Evolutionary conservation across 495 filamentous ascomycete genomes (phyloP).

Genomic region (Tuber indicum): DNA sequence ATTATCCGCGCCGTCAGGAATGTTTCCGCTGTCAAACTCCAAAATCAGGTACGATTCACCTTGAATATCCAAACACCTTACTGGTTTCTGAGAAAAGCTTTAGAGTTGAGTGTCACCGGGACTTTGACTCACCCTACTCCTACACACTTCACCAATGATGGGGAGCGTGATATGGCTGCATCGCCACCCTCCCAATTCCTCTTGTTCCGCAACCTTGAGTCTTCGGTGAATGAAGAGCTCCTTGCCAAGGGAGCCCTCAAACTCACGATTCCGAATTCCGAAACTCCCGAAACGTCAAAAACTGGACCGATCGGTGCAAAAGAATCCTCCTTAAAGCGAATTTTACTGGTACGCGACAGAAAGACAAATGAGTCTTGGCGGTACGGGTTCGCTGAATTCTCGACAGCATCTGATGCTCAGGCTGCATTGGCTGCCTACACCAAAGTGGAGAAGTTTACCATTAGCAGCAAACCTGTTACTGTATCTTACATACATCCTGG

Average conservation of each 20-base stretch:
- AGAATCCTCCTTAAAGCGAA: conserved; percentile 66
- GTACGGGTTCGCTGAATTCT: conserved; percentile 87
- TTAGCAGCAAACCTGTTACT: conserved; percentile 67
- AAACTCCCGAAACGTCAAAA: conserved; percentile 23
- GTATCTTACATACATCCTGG: conserved; percentile 79
- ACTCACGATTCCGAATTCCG: conserved; percentile 47
- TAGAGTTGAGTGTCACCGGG: conserved; percentile 42
- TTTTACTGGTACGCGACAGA: conserved; percentile 72
- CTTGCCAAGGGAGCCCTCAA: conserved; percentile 74
- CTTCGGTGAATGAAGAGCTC: conserved; percentile 67
- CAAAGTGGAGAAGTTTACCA: conserved; percentile 74
- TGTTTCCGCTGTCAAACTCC: conserved; percentile 72
- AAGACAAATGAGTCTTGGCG: conserved; percentile 71
- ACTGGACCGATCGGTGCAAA: conserved; percentile 57
- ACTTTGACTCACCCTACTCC: conserved; percentile 42
- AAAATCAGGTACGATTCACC: conserved; percentile 54
- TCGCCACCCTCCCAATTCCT: conserved; percentile 76
- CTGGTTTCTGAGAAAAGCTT: conserved; percentile 19
- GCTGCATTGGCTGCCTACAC: conserved; percentile 68
- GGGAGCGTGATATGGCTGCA: conserved; percentile 73
- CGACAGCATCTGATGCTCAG: conserved; percentile 66
- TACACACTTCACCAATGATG: conserved; percentile 53
- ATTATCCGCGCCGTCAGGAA: conserved; percentile 60
- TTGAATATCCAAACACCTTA: not conserved
- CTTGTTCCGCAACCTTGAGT: conserved; percentile 67